These are phyloP conservation scores for Boletales sp. DNA, from an alignment of 768 basidiomycete species.

Conservation along the genomic window DNA sequence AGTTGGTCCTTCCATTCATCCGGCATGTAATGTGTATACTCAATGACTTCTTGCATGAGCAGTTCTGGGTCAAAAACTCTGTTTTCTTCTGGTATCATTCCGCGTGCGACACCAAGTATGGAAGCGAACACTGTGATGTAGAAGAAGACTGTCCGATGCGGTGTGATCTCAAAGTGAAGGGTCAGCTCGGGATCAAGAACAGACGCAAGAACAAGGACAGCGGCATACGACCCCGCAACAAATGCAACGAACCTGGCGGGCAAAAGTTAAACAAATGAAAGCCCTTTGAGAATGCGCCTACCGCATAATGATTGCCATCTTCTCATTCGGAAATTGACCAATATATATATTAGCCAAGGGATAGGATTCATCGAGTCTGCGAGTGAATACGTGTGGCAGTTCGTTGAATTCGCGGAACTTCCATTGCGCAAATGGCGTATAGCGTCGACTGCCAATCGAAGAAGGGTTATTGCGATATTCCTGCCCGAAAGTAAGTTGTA, in stretches of 20 bases:
- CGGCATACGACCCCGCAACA: constrained; percentile 93
- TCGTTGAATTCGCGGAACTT: constrained; percentile 99
- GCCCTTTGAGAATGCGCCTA: constrained; percentile 33
- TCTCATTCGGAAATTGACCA: constrained; percentile 96
- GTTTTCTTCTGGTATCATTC: constrained; percentile 96
- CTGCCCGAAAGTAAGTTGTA: constrained; percentile 38
- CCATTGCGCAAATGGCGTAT: constrained; percentile 95
- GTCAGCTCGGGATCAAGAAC: constrained; percentile 92
- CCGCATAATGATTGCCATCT: constrained; percentile 87
- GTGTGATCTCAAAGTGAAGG: constrained; percentile 91
- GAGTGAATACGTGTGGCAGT: constrained; percentile 85
- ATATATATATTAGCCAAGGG: constrained; percentile 92
- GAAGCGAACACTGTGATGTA: constrained; percentile 88
- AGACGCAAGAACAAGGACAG: constrained; percentile 89
- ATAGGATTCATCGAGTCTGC: constrained; percentile 84
- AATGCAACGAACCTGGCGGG: constrained; percentile 87
- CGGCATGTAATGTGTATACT: constrained; percentile 95
- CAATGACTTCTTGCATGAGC: constrained; percentile 88
- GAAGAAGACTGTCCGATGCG: constrained; percentile 89
- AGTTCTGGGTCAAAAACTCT: constrained; percentile 91
- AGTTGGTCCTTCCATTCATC: constrained; percentile 85
- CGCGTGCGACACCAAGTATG: constrained; percentile 83
- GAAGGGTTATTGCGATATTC: constrained; percentile 99
- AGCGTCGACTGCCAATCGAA: constrained; percentile 85
- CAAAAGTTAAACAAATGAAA: not conserved